Conservation (phyloP, 2,329 filamentous ascomycete genomes). For the Cytospora chrysosperma region DNA sequence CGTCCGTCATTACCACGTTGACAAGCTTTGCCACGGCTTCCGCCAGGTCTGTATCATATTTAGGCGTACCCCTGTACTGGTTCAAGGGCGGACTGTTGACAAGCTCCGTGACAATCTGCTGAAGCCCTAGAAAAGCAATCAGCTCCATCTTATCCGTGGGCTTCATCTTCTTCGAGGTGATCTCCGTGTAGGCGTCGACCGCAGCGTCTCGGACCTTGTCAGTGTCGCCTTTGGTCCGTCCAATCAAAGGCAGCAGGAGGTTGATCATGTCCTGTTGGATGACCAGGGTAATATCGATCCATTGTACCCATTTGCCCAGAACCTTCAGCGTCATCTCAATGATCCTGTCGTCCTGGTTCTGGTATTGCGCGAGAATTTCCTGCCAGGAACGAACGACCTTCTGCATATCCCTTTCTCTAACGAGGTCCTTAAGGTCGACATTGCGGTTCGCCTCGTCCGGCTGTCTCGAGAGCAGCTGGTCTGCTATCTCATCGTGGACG, state of each 20-base stretch:
- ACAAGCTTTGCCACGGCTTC: slow-evolving; percentile 95
- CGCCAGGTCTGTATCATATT: slow-evolving; percentile 93
- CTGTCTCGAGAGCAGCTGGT: slow-evolving; percentile 79
- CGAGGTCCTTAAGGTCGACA: slow-evolving; percentile 84
- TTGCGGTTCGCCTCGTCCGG: slow-evolving; percentile 80
- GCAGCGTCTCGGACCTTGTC: slow-evolving; percentile 87
- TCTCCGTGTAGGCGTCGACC: slow-evolving; percentile 93
- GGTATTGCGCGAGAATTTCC: slow-evolving; percentile 79
- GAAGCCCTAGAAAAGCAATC: slow-evolving; percentile 86
- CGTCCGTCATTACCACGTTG: slow-evolving; percentile 83
- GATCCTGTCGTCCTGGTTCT: slow-evolving; percentile 66
- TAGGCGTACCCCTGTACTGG: slow-evolving; percentile 74
- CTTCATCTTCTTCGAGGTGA: slow-evolving; percentile 97
- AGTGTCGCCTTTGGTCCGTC: slow-evolving; percentile 64
- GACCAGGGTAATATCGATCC: slow-evolving; percentile 94
- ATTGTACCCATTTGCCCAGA: slow-evolving; percentile 97
- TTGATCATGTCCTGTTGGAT: slow-evolving; percentile 87
- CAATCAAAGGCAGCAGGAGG: slow-evolving; percentile 81
- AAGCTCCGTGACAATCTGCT: slow-evolving; percentile 81
- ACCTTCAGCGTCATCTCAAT: slow-evolving; percentile 87
- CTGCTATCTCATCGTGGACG: slow-evolving; percentile 96
- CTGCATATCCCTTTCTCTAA: slow-evolving; percentile 81
- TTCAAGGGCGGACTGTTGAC: slow-evolving; percentile 78
- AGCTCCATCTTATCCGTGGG: slow-evolving; percentile 89
- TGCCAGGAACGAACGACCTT: slow-evolving; percentile 91